Evolutionary conservation across 2,329 filamentous ascomycete species (phyloP).

Genomic region (Fusarium luffae): DNA sequence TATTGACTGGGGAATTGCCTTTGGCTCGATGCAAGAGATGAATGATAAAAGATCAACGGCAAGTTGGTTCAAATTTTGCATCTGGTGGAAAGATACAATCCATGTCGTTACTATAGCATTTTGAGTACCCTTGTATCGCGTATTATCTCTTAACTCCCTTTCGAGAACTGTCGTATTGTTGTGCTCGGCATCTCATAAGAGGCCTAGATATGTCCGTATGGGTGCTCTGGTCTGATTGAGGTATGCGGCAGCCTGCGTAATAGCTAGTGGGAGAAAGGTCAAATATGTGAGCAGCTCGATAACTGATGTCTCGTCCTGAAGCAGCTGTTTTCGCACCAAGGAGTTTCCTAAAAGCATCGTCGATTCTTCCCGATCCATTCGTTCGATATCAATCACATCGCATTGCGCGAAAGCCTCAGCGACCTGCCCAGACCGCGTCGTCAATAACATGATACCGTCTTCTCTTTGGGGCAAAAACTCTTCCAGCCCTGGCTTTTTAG

Average conservation of each 20-base stretch:
- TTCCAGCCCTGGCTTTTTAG: background rate
- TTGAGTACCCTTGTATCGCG: slow-evolving; percentile 39
- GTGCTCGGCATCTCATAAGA: slow-evolving; percentile 39
- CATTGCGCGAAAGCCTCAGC: background rate
- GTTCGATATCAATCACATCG: slow-evolving; percentile 24
- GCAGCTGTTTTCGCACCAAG: slow-evolving; percentile 29
- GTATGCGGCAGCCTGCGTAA: slow-evolving; percentile 51
- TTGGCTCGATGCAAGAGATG: background rate
- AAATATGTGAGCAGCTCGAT: slow-evolving; percentile 47
- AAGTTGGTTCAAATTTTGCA: slow-evolving; percentile 10
- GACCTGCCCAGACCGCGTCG: slow-evolving; percentile 26
- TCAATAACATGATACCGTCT: slow-evolving; percentile 37
- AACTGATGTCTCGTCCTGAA: slow-evolving; percentile 29
- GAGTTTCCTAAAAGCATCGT: slow-evolving; percentile 35
- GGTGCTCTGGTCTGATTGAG: slow-evolving; percentile 47
- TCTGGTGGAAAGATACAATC: slow-evolving; percentile 51
- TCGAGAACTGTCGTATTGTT: slow-evolving; percentile 43
- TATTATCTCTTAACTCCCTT: slow-evolving; percentile 46
- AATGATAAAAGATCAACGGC: background rate
- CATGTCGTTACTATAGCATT: slow-evolving; percentile 50
- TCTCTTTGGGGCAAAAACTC: slow-evolving; percentile 46
- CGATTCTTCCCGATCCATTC: slow-evolving; percentile 40
- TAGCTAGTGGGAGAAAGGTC: slow-evolving; percentile 49
- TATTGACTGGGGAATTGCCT: background rate
- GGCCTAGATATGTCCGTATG: slow-evolving; percentile 42